Base-by-base conservation (phyloP, 2,329 filamentous ascomycete genomes). In the Aciculosporium take region DNA sequence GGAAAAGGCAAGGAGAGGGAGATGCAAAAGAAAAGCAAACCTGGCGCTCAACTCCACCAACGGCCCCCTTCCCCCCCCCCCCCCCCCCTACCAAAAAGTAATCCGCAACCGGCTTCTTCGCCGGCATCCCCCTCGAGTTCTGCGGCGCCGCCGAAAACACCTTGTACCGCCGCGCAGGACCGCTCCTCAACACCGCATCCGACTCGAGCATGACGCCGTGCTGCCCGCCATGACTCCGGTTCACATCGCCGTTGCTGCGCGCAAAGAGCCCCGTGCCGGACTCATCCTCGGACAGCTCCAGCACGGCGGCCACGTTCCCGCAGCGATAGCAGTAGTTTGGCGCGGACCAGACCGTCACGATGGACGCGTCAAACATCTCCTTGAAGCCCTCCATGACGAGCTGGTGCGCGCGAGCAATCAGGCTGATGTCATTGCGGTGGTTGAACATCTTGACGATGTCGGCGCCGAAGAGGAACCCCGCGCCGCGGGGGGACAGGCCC, bases 351-450 rank as follows among this genome's bases (percentile, higher is more conserved):
- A 98, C 91, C 0, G 91, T 98, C 32, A 96, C 91, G 48, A 98
- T 95, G 37, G 80, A 85, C 12, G 79, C 82, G 57, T 94, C 86
- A 56, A 96, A 98, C 88, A 96, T 96, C 60, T 96, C 91, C 65
- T 96, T 96, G 63, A 95, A 98, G 0, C 91, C 91, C 60, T 98
- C 91, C 91, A 96, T 98, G 49, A 98, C 91, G 18, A 98, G 77
- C 61, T 98, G 91, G 58, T 98, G 91, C 1, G 91, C 91, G 42
- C 91, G 78, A 15, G 89, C 91, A 49, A 98, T 91, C 40, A 98
- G 72, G 18, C 81, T 86, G 23, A 98, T 72, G 56, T 94, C 85
- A 59, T 98, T 98, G 44, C 79, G 76, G 62, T 95, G 81, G 63
- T 96, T 98, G 67, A 98, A 98, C 49, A 80, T 79, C 54, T 91